phyloP scores from a whole-genome alignment of 345 rosid species.

The Syzygium jambos region DNA sequence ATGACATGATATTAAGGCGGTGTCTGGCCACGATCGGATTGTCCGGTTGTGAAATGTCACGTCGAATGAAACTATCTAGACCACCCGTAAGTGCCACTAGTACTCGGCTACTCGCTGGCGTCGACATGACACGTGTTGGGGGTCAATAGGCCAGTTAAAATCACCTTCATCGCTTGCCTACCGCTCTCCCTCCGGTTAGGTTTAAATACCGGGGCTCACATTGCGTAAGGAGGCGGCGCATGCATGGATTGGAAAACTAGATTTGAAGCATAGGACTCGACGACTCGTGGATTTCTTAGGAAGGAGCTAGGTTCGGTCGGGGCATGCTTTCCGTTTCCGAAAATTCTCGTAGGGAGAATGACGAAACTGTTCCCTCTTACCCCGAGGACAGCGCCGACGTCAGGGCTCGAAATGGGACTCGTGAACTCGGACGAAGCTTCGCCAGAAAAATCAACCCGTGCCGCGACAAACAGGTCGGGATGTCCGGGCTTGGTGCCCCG shows the following conservation, averaged over 20 bases:
- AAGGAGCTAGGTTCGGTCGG: too few relatives aligned
- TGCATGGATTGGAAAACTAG: too few relatives aligned
- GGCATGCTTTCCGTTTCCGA: too few relatives aligned
- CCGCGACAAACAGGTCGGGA: neutral
- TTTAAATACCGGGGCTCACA: too few relatives aligned
- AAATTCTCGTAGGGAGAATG: neutral
- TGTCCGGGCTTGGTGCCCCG: neutral
- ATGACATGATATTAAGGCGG: neutral
- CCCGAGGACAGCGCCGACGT: too few relatives aligned
- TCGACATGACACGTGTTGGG: rapidly evolving
- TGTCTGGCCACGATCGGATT: neutral
- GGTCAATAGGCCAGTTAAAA: neutral
- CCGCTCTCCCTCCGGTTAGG: too few relatives aligned
- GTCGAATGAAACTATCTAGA: rapidly evolving
- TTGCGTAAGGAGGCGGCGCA: too few relatives aligned
- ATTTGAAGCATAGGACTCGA: too few relatives aligned
- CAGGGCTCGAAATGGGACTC: neutral
- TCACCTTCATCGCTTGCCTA: neutral
- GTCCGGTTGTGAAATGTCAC: rapidly evolving
- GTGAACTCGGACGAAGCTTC: neutral
- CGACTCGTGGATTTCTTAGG: too few relatives aligned
- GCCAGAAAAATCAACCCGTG: neutral
- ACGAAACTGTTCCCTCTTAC: too few relatives aligned
- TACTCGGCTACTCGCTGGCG: rapidly evolving
- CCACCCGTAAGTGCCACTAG: rapidly evolving